Conservation (phyloP, 75 land plant species). For the Ceratopteris richardii region DNA sequence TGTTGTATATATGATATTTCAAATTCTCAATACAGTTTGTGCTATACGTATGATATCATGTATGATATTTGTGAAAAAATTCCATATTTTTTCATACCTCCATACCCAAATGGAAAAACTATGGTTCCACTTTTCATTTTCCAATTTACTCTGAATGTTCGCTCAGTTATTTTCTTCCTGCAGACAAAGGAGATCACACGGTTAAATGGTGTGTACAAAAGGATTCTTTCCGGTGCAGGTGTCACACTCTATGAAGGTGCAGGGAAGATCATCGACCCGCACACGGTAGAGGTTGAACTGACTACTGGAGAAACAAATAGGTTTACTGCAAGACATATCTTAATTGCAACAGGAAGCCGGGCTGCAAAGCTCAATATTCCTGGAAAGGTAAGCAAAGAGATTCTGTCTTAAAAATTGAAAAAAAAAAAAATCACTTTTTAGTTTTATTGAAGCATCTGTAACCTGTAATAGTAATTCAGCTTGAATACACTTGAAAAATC, state of each 20-base stretch:
- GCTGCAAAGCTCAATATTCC: slow-evolving; percentile 69
- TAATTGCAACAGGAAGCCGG: slow-evolving; percentile 91
- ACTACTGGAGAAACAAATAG: slow-evolving; percentile 45
- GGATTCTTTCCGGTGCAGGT: slow-evolving; percentile 63
- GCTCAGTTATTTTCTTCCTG: not conserved
- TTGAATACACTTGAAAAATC: too few relatives aligned
- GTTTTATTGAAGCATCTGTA: too few relatives aligned
- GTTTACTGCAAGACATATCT: slow-evolving; percentile 71
- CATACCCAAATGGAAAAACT: too few relatives aligned
- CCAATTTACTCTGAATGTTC: too few relatives aligned
- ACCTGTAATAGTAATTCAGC: too few relatives aligned
- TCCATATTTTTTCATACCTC: too few relatives aligned
- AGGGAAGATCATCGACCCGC: slow-evolving; percentile 66
- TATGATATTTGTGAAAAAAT: too few relatives aligned
- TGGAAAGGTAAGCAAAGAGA: slow-evolving; percentile 65
- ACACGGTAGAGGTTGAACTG: slow-evolving; percentile 66
- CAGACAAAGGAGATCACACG: slow-evolving; percentile 83
- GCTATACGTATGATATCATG: too few relatives aligned
- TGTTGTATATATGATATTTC: too few relatives aligned
- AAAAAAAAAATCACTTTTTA: not conserved
- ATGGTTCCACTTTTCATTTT: too few relatives aligned
- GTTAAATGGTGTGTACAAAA: slow-evolving; percentile 84
- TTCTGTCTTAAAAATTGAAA: not conserved
- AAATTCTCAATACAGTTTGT: too few relatives aligned
- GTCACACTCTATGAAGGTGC: slow-evolving; percentile 77